Evolutionary conservation across 176 grass and related monocot species (phyloP).

Genomic region (Thinopyrum elongatum): DNA sequence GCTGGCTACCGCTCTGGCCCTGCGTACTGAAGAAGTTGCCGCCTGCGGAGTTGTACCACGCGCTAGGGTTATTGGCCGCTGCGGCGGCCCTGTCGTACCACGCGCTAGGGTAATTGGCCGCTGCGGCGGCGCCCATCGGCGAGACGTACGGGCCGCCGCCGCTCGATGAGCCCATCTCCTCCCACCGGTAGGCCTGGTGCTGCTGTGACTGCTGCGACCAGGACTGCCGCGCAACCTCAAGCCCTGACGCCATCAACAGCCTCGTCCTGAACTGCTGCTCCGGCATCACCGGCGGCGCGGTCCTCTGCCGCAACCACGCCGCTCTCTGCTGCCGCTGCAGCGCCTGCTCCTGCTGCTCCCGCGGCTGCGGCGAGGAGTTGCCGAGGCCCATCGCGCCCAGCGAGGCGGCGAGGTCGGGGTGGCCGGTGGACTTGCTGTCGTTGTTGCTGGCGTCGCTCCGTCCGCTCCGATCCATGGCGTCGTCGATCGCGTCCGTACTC

Average conservation of each 20-base stretch:
- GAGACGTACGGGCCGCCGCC: background rate
- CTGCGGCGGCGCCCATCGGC: background rate
- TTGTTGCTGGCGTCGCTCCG: background rate
- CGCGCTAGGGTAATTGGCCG: background rate
- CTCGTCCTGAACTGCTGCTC: background rate
- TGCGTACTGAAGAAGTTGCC: background rate
- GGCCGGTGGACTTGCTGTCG: background rate
- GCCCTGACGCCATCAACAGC: background rate
- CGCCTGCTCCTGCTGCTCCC: background rate
- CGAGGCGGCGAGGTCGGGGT: background rate
- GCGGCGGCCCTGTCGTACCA: background rate
- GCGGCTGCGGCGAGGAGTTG: background rate
- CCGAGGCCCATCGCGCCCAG: background rate
- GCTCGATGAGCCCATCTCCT: background rate
- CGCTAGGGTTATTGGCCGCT: background rate
- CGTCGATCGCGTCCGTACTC: background rate
- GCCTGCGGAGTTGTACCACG: background rate
- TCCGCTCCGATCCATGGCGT: background rate
- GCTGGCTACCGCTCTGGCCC: background rate
- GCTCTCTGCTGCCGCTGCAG: background rate
- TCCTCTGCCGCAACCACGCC: background rate
- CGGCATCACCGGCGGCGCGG: too few relatives aligned
- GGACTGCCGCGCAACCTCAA: background rate
- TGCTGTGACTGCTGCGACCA: background rate
- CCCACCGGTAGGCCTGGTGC: background rate